A percentile compares a stretch with the other conserved stretches of the same genome.
Conservation (phyloP, 169 alveolate genomes). For the Babesia bovis region DNA sequence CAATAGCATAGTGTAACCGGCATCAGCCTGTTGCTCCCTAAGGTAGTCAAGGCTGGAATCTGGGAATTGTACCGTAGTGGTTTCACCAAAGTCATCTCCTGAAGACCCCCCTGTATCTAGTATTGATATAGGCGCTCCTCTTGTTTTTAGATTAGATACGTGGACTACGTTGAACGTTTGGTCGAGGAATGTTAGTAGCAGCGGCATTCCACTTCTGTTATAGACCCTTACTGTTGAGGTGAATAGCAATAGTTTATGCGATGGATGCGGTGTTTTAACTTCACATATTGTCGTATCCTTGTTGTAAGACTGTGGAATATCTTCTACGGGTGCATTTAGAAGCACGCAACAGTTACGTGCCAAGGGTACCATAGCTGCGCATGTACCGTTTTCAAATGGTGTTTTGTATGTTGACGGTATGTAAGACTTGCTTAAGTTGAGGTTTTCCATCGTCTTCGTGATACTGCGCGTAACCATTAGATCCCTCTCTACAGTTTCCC, state of each 20-base stretch:
- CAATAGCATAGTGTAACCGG: conserved; percentile 46
- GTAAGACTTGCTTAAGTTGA: conserved; percentile 31
- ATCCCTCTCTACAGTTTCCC: conserved; percentile 34
- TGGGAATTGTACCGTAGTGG: conserved; percentile 23
- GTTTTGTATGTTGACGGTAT: conserved; percentile 30
- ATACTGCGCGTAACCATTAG: conserved; percentile 48
- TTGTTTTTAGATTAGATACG: conserved; percentile 68
- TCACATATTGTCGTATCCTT: conserved; percentile 69
- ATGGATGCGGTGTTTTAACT: conserved; percentile 82
- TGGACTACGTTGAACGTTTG: conserved; percentile 63
- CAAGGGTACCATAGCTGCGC: conserved; percentile 50
- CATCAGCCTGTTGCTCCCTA: conserved; percentile 26
- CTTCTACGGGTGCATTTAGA: conserved; percentile 50
- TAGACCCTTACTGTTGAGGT: conserved; percentile 78
- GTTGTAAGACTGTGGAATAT: conserved; percentile 4
- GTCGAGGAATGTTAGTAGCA: conserved; percentile 78
- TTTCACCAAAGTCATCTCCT: conserved; percentile 43
- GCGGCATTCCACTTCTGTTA: conserved; percentile 83
- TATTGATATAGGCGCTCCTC: conserved; percentile 68
- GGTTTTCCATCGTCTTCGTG: conserved; percentile 41
- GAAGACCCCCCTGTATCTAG: conserved; percentile 33
- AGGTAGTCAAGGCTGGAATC: conserved; percentile 19
- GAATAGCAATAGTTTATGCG: conserved; percentile 80
- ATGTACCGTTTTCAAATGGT: conserved; percentile 50
- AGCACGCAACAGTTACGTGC: conserved; percentile 57